Percentiles rank a stretch among this genome's conserved stretches.
phyloP scores from a whole-genome alignment of 164 flowering plant species.

The Stephania yunnanensis region DNA sequence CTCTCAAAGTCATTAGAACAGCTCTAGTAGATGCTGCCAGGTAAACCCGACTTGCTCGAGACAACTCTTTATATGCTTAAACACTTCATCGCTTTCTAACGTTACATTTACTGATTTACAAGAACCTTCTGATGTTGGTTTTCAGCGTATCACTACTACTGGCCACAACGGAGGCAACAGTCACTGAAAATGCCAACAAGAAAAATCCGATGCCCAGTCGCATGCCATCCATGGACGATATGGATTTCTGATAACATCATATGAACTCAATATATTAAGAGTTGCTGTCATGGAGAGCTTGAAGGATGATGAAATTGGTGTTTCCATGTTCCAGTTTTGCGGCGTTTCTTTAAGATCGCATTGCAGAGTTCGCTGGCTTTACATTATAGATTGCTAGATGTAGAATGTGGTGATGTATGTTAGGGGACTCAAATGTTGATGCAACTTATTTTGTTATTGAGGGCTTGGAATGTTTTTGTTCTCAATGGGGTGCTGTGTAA shows the following conservation, averaged over 20 bases:
- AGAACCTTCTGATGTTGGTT: slow-evolving; percentile 1
- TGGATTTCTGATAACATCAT: slow-evolving; percentile 23
- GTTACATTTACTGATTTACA: background rate
- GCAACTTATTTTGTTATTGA: background rate
- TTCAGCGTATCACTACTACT: slow-evolving; percentile 71
- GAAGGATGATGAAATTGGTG: background rate
- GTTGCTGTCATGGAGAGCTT: background rate
- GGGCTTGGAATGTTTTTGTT: background rate
- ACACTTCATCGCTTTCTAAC: background rate
- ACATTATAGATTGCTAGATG: background rate
- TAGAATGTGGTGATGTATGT: background rate
- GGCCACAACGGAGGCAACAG: slow-evolving; percentile 64
- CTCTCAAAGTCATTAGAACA: slow-evolving; percentile 83
- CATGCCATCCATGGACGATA: slow-evolving; percentile 47
- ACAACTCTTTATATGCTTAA: background rate
- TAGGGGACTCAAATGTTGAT: background rate
- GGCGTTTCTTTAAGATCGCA: background rate
- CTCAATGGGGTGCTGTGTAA: background rate
- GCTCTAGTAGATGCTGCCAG: slow-evolving; percentile 91
- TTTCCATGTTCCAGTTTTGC: background rate
- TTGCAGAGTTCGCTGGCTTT: background rate
- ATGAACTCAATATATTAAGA: background rate
- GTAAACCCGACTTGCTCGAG: slow-evolving; percentile 24
- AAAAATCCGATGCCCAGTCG: slow-evolving; percentile 37
- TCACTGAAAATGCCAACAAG: slow-evolving; percentile 39